phyloP scores from a whole-genome alignment of 2,329 filamentous ascomycete genomes.

The Monosporascus sp. region DNA sequence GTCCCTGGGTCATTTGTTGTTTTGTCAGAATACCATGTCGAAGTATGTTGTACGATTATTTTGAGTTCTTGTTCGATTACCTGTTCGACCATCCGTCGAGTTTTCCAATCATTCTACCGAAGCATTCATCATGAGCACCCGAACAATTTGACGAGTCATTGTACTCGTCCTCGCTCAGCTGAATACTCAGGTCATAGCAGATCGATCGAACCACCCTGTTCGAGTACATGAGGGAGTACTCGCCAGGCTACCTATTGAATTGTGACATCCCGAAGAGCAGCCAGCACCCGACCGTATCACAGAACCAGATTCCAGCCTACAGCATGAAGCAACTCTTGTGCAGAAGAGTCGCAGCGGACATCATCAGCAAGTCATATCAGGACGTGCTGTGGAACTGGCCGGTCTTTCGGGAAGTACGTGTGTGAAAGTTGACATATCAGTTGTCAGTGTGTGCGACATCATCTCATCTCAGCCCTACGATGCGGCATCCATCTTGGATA shows the following conservation, averaged over 20 bases:
- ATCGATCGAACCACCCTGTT: neutral
- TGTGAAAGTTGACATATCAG: neutral
- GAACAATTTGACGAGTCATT: too few relatives aligned
- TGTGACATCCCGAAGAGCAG: too few relatives aligned
- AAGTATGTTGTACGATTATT: neutral
- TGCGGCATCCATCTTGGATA: too few relatives aligned
- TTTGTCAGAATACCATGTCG: neutral
- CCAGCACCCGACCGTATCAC: too few relatives aligned
- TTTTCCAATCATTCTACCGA: neutral
- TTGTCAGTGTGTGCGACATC: neutral
- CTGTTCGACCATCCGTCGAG: constrained; percentile 1
- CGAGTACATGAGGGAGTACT: neutral
- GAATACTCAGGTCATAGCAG: too few relatives aligned
- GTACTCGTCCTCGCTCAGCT: too few relatives aligned
- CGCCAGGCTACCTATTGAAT: neutral
- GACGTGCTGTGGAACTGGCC: too few relatives aligned
- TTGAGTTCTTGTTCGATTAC: constrained; percentile 3
- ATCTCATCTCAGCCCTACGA: neutral
- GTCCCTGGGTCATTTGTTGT: constrained; percentile 5
- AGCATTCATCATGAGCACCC: too few relatives aligned
- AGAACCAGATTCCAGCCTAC: too few relatives aligned
- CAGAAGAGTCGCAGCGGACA: too few relatives aligned
- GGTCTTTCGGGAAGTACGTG: neutral
- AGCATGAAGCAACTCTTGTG: too few relatives aligned
- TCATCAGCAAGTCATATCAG: too few relatives aligned